Evolutionary conservation across 352 stramenopile genomes (phyloP).

Genomic region (Pythium pectinolyticum): DNA sequence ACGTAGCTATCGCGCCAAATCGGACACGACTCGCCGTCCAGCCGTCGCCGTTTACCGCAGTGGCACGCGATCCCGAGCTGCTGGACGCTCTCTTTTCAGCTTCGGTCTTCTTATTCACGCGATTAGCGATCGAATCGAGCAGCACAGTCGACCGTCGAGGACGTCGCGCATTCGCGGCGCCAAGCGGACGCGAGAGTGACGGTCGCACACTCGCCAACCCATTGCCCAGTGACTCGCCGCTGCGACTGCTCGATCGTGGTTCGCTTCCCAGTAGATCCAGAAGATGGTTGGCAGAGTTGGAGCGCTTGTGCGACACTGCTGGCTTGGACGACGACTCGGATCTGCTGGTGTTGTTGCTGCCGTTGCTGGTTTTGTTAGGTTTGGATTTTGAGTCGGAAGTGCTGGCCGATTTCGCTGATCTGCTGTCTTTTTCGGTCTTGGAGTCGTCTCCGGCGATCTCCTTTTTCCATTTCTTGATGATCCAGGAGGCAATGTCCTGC

Average conservation of each 20-base stretch:
- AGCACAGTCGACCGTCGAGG: constrained; percentile 22
- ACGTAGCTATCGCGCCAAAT: constrained; percentile 20
- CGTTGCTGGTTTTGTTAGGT: not conserved
- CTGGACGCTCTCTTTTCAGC: constrained; percentile 7
- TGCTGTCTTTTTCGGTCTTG: constrained; percentile 2
- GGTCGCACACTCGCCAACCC: not conserved
- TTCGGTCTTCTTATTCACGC: constrained; percentile 9
- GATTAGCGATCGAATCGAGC: constrained; percentile 24
- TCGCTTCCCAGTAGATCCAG: constrained; percentile 56
- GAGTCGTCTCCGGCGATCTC: not conserved
- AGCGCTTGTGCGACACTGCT: constrained; percentile 25
- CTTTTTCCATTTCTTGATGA: constrained; percentile 61
- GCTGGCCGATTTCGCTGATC: not conserved
- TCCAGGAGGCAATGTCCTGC: constrained; percentile 44
- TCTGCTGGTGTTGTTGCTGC: not conserved
- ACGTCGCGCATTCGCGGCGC: constrained; percentile 11
- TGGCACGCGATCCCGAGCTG: not conserved
- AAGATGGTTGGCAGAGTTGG: constrained; percentile 66
- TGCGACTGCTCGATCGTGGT: not conserved
- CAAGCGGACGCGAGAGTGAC: constrained; percentile 18
- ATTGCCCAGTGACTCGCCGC: constrained; percentile 16
- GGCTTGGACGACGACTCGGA: constrained; percentile 1
- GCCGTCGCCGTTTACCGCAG: constrained; percentile 2
- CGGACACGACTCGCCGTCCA: constrained; percentile 26
- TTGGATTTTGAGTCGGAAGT: constrained; percentile 3